phyloP scores from a whole-genome alignment of 148 eudicot genomes.

The Polygonum aviculare region DNA sequence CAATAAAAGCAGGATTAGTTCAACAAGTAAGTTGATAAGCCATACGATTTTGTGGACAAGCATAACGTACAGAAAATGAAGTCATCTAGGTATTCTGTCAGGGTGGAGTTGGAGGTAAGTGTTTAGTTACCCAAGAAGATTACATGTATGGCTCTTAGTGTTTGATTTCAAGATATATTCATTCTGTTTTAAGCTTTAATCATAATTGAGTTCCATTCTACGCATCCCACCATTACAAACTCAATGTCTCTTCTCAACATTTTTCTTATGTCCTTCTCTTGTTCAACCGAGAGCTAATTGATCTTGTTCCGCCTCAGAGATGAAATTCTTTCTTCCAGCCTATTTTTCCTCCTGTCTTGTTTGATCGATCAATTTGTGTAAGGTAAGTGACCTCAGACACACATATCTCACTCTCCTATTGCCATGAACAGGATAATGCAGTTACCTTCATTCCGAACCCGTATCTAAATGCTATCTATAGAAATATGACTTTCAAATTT shows the following conservation, averaged over 20 bases:
- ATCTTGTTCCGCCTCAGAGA: background rate
- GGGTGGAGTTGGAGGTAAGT: background rate
- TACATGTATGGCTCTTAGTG: background rate
- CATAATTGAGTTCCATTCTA: too few species aligned
- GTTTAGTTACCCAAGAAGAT: background rate
- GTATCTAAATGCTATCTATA: background rate
- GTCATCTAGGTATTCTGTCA: background rate
- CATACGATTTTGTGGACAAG: background rate
- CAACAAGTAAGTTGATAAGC: background rate
- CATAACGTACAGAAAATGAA: background rate
- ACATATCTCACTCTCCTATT: background rate
- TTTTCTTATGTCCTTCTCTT: background rate
- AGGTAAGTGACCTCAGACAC: too few species aligned
- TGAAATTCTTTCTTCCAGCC: background rate
- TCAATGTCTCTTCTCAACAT: too few species aligned
- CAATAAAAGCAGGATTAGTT: slow-evolving; percentile 3
- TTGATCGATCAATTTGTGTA: too few species aligned
- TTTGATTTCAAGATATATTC: too few species aligned
- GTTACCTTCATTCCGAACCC: background rate
- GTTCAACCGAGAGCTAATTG: background rate
- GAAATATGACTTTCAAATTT: background rate
- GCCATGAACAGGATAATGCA: background rate
- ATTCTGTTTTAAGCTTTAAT: too few species aligned
- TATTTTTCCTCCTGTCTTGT: too few species aligned
- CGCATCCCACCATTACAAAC: too few species aligned